Conservation (phyloP, 2,329 filamentous ascomycete genomes). For the Aureobasidium sp. region DNA sequence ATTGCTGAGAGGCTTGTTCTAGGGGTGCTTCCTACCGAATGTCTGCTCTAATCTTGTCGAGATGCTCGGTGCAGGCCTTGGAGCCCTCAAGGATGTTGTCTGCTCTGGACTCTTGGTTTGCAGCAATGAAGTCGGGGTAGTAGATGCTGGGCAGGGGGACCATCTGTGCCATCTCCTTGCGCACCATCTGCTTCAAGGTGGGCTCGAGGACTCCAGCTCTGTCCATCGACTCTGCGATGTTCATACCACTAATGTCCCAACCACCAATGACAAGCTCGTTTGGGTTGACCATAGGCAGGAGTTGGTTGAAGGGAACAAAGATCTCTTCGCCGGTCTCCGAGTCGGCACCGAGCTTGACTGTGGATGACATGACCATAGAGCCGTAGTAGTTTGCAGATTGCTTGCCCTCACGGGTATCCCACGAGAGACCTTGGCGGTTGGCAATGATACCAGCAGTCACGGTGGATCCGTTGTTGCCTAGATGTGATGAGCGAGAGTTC, state of each 20-base stretch:
- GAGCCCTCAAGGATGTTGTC: constrained; percentile 79
- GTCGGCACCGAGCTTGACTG: constrained; percentile 90
- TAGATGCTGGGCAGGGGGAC: constrained; percentile 89
- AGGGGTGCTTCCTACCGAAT: constrained; percentile 53
- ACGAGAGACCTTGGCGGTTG: constrained; percentile 75
- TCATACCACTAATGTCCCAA: constrained; percentile 93
- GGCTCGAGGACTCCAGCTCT: constrained; percentile 91
- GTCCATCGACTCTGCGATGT: constrained; percentile 88
- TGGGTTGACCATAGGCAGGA: constrained; percentile 94
- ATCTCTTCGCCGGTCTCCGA: constrained; percentile 76
- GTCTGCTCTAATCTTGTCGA: constrained; percentile 86
- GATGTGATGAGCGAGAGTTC: not conserved
- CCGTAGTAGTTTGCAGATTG: constrained; percentile 94
- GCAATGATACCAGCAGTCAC: constrained; percentile 95
- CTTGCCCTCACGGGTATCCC: constrained; percentile 88
- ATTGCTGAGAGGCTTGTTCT: not conserved
- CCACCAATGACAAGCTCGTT: constrained; percentile 92
- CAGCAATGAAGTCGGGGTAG: constrained; percentile 98
- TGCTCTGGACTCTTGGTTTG: constrained; percentile 93
- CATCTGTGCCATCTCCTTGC: constrained; percentile 87
- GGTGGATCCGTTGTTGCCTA: constrained; percentile 82
- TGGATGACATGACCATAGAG: constrained; percentile 93
- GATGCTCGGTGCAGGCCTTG: constrained; percentile 78
- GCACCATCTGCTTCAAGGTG: constrained; percentile 78
- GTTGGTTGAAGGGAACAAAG: constrained; percentile 90